Percentiles rank a stretch among this genome's conserved stretches.
phyloP scores from a whole-genome alignment of 805 yeast species.

The Candida tallmaniae region DNA sequence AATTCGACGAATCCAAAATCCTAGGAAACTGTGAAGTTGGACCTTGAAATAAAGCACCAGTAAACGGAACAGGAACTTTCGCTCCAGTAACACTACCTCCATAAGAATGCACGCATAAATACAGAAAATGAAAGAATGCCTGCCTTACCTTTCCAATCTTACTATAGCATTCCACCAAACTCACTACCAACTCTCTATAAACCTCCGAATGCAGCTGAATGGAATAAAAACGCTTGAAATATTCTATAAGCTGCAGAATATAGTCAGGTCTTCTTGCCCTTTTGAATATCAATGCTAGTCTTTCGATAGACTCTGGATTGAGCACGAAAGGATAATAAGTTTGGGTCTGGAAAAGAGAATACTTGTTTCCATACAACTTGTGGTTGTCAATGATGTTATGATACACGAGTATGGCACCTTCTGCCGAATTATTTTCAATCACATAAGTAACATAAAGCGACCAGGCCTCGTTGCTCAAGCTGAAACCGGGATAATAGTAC shows the following conservation, averaged over 20 bases:
- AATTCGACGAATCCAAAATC: too few species aligned
- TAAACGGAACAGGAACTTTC: too few species aligned
- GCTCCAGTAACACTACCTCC: too few species aligned
- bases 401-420: constrained; percentile 28
- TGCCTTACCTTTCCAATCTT: too few species aligned
- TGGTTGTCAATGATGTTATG: constrained; percentile 32
- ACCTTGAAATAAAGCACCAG: too few species aligned
- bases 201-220: constrained; percentile 23
- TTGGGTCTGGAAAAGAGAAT: constrained; percentile 5
- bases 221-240: constrained; percentile 37
- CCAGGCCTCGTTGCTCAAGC: constrained; percentile 27
- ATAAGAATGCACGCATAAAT: too few species aligned
- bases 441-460: constrained; percentile 21
- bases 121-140: background rate
- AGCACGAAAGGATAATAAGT: constrained; percentile 29
- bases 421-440: constrained; percentile 13
- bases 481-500: constrained; percentile 1
- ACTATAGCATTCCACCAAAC: constrained; percentile 29
- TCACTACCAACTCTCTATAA: constrained; percentile 23
- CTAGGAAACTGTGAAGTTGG: too few species aligned
- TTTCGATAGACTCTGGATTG: constrained; percentile 20
- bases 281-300: constrained; percentile 25
- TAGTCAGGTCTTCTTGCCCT: constrained; percentile 20
- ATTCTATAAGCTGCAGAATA: constrained; percentile 26
- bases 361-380: constrained; percentile 11